Base-by-base conservation (phyloP, 305 asterid species). In the Rubia tinctorum region DNA sequence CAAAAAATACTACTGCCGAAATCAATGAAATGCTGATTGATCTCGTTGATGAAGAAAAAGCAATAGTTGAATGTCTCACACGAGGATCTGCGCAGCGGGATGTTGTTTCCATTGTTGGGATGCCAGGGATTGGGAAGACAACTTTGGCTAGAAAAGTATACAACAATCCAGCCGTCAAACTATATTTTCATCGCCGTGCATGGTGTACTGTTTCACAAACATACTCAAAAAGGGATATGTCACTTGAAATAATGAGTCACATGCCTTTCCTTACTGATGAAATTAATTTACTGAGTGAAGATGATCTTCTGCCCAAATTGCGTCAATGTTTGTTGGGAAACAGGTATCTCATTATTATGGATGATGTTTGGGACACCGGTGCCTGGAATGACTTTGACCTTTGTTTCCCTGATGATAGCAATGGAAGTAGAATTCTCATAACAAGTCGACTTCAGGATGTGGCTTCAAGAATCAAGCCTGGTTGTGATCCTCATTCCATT, bases 111-210 rank as follows among this genome's bases (percentile, higher is more conserved):
- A 68, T 83, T 30, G 60, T 72, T 68, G 84, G 86, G 23, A 79
- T 80, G 82, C 73, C 86, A 20, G 84, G 87, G 15, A 72, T 83
- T 66, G 86, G 84, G 9, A 83, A 80, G 79, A 77, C 82, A 8
- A 83, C 86, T 2, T 34, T 80, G 9, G 84, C 81, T 7, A 80
- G 44, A 43, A 70, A 73, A 68, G 17, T 70, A 17, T 83, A 49
- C 69, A 73, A 70, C 59, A 56, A 40, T 69, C 43, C 0, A 3
- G 2, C 7, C 1, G 64, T 74, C 22, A 7, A 1, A 8, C 9
- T 45, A n/a, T 49, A 75, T 40, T 85, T 83, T 6, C 84, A 85
- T 2, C 17, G 53, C 11, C 42, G 69, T 22, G 81, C 82, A 1
- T 81, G 77, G 86, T 78, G 82, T 43, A 53, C 56, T 42, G 68